Conservation (phyloP, 495 filamentous ascomycete species). For the Neurospora cerealis region DNA sequence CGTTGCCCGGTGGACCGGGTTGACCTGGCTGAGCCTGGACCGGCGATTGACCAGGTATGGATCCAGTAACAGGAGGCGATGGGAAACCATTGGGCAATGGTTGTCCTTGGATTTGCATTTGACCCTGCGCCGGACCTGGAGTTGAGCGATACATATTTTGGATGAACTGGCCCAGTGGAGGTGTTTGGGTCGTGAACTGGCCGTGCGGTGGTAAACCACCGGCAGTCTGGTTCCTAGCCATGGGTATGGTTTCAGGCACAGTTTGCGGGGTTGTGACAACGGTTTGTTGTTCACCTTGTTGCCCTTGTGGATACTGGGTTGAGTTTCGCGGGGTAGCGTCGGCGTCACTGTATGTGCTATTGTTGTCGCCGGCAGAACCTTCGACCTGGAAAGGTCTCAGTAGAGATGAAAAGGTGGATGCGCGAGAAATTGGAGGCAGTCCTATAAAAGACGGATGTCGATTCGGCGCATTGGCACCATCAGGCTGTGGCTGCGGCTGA, state of each 20-base stretch:
- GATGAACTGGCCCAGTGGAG: slow-evolving; percentile 6
- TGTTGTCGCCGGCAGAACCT: slow-evolving; percentile 12
- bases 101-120: slow-evolving; percentile 12
- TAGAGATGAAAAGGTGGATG: slow-evolving; percentile 38
- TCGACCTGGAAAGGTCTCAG: slow-evolving; percentile 14
- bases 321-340: background rate
- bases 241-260: background rate
- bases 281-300: background rate
- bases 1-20: slow-evolving; percentile 13
- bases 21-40: background rate
- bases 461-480: slow-evolving; percentile 10
- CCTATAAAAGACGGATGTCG: slow-evolving; percentile 32
- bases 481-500: slow-evolving; percentile 7
- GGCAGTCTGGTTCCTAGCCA: slow-evolving; percentile 1
- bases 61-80: background rate
- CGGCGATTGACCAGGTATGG: slow-evolving; percentile 3
- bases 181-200: slow-evolving; percentile 7
- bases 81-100: background rate
- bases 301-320: slow-evolving; percentile 1
- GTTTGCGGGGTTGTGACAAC: background rate
- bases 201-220: background rate
- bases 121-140: slow-evolving; percentile 7
- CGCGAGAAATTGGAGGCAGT: slow-evolving; percentile 42
- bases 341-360: background rate
- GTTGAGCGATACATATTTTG: slow-evolving; percentile 22